phyloP scores from a whole-genome alignment of 2,329 filamentous ascomycete species.

The Raffaelea deltoideospora region DNA sequence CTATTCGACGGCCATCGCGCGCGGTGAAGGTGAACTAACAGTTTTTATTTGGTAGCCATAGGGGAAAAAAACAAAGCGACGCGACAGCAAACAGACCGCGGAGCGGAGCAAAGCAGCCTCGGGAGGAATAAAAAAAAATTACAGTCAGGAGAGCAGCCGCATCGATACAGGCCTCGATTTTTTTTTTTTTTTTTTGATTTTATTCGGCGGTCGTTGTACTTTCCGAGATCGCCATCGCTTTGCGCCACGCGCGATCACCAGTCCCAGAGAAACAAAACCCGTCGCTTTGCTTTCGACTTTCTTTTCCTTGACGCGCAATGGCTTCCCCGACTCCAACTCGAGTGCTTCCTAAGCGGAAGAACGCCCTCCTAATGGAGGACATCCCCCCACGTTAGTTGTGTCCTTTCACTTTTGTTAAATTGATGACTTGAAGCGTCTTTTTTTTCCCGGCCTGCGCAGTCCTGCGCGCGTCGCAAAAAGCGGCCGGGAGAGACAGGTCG shows the following conservation, averaged over 20 bases:
- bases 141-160: too few species aligned
- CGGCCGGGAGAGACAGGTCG: background rate
- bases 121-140: too few species aligned
- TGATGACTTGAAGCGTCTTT: background rate
- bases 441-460: too few species aligned
- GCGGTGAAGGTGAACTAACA: too few species aligned
- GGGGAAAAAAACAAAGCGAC: too few species aligned
- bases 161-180: background rate
- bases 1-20: too few species aligned
- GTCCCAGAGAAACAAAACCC: too few species aligned
- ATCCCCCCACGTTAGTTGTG: slow-evolving; percentile 36
- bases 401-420: background rate
- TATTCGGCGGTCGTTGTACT: background rate
- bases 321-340: slow-evolving; percentile 8
- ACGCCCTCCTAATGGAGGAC: slow-evolving; percentile 37
- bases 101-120: too few species aligned
- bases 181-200: background rate
- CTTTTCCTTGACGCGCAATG: slow-evolving; percentile 7
- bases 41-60: too few species aligned
- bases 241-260: background rate
- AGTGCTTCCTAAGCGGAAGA: slow-evolving; percentile 29
- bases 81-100: too few species aligned
- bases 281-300: background rate
- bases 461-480: too few species aligned
- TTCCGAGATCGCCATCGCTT: background rate